These are phyloP conservation scores for Ophiostoma australiae DNA, from an alignment of 2,329 filamentous ascomycete genomes.

Conservation along the genomic window DNA sequence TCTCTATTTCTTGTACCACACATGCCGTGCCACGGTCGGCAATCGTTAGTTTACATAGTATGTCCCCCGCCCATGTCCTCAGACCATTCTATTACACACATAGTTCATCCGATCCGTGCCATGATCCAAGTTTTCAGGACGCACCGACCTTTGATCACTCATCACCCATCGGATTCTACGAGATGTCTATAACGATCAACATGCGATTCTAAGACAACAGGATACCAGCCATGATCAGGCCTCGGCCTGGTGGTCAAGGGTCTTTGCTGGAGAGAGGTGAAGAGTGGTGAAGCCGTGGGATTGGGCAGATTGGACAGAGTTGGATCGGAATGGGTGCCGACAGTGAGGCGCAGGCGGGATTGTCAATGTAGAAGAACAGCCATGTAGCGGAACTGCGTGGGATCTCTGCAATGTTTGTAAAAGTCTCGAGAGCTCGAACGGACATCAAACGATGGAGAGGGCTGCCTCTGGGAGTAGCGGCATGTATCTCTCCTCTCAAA, in stretches of 20 bases:
- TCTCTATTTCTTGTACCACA: not conserved
- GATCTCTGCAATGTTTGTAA: not conserved
- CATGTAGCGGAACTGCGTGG: too few relatives aligned
- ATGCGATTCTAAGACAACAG: not conserved
- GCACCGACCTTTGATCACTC: not conserved
- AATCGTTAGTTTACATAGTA: too few relatives aligned
- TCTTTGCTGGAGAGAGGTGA: too few relatives aligned
- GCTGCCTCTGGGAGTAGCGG: not conserved
- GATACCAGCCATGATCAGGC: not conserved
- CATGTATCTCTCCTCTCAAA: not conserved
- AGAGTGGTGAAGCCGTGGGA: not conserved
- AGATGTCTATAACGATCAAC: not conserved
- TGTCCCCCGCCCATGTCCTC: not conserved
- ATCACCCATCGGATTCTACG: not conserved
- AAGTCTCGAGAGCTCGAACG: not conserved
- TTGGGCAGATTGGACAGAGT: not conserved
- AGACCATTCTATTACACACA: not conserved
- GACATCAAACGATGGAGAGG: slow-evolving; percentile 1
- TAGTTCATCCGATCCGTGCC: not conserved
- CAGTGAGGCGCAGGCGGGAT: not conserved
- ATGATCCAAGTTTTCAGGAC: not conserved
- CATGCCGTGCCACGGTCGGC: not conserved
- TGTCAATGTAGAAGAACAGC: not conserved
- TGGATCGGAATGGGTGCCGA: not conserved
- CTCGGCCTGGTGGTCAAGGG: not conserved